Evolutionary conservation across 2,329 filamentous ascomycete species (phyloP), one percentile per base, ranked within the genome.

Genomic region (Xylaria sp.): DNA sequence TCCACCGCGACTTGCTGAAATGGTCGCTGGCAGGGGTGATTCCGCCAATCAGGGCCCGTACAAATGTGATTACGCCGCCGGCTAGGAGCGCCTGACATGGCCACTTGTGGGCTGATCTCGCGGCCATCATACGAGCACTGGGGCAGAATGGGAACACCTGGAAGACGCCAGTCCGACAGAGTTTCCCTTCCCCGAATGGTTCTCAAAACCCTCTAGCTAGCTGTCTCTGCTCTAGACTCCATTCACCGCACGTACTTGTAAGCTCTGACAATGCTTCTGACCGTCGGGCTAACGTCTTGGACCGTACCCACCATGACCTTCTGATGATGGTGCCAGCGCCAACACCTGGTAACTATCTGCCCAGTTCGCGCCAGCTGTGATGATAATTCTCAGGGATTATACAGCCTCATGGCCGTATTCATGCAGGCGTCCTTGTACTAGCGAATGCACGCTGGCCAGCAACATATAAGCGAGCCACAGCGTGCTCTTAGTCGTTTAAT

Each of bases 81-180:
- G 36, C 32, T 14, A 11, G 51, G 27, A 32, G 57, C 64, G 64
- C 50, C 60, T 69, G 64, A 69, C 67, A 61, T 55, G 50, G 34
- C 64, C 59, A 61, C 47, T 69, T 67, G 60, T 69, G 68, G 68
- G 56, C 68, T 69, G 68, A 69, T 67, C 56, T 34, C 24, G 42
- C n/a, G 53, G n/a, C 42, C 68, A 69, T 69, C 68, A 68, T 69
- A 69, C 68, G 64, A 69, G 64, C 14, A 51, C 57, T 39, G 17
- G 59, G 24, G 58, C 53, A 39, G 30, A 50, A 66, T 69, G 64
- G 67, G 63, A 63, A 66, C 58, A 63, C 54, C 56, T 67, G 64
- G 67, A 64, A 69, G 64, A 48, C 34, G 30, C 60, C 32, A 63
- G 48, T 61, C 67, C 67, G 67, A 56, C 75, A 0, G 53, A 71